Percentiles rank a stretch among this genome's conserved stretches.
phyloP scores from a whole-genome alignment of 352 stramenopile species.

The Globisporangium echinulatum region DNA sequence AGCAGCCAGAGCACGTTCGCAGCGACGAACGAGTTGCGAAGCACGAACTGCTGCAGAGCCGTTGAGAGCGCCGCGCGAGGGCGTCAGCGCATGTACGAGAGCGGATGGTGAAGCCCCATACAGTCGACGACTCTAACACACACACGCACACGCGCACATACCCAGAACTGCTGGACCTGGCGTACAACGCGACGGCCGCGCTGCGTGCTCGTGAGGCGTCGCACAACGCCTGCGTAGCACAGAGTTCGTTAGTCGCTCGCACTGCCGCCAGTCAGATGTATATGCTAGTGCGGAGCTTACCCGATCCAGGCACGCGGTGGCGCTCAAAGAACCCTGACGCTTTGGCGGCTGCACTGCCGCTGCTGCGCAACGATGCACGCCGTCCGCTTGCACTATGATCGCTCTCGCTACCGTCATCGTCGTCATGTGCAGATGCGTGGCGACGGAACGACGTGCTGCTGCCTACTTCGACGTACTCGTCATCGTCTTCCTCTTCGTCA shows the following conservation, averaged over 20 bases:
- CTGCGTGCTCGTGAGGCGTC: constrained; percentile 4
- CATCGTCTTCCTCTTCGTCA: constrained; percentile 17
- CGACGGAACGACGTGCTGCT: constrained; percentile 12
- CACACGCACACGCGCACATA: constrained; percentile 3
- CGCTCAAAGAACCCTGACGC: constrained; percentile 7
- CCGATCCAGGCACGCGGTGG: constrained; percentile 1
- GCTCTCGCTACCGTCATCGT: not conserved
- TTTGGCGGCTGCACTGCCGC: not conserved
- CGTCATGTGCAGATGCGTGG: not conserved
- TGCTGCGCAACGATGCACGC: not conserved
- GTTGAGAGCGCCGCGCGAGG: not conserved
- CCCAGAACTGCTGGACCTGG: constrained; percentile 33
- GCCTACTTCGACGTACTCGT: constrained; percentile 23
- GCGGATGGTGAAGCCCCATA: not conserved
- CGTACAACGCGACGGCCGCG: constrained; percentile 20
- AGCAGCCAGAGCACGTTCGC: constrained; percentile 73
- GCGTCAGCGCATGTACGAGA: not conserved
- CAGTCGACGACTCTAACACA: not conserved
- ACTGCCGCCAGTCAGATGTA: too few species aligned
- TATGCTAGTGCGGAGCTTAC: not conserved
- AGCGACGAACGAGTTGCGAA: constrained; percentile 70
- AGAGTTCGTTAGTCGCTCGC: not conserved
- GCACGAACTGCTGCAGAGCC: constrained; percentile 20
- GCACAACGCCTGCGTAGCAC: constrained; percentile 3
- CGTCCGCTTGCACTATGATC: not conserved